Conservation (phyloP, 495 filamentous ascomycete genomes). For the Xylaria telfairii region DNA sequence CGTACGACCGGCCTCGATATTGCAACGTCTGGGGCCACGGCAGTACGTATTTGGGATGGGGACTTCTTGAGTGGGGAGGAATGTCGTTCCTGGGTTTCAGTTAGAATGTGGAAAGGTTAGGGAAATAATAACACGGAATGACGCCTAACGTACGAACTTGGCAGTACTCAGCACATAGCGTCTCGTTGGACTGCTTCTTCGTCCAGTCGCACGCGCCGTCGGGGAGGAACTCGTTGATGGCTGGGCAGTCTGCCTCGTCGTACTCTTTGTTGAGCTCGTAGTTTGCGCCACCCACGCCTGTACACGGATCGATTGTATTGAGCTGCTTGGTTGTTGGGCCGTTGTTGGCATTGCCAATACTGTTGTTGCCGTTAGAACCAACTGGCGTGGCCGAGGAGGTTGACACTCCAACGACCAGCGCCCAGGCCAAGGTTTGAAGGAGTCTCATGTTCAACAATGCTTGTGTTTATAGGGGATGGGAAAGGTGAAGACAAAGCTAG, state of each 20-base stretch:
- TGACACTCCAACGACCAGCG: neutral
- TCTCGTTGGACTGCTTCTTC: neutral
- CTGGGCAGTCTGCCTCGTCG: conserved; percentile 1
- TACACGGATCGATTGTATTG: neutral
- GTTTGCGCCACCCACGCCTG: neutral
- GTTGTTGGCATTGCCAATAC: neutral
- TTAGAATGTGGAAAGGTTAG: neutral
- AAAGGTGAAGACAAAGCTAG: neutral
- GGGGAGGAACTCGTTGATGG: neutral
- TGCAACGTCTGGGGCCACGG: conserved; percentile 9
- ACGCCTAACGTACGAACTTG: conserved; percentile 10
- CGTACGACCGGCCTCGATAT: neutral
- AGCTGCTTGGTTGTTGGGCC: neutral
- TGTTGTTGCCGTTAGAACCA: too few relatives aligned
- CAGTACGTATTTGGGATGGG: conserved; percentile 21
- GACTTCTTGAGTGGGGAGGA: conserved; percentile 7
- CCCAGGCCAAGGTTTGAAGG: neutral
- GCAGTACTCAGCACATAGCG: conserved; percentile 3
- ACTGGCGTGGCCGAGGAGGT: neutral
- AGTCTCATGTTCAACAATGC: neutral
- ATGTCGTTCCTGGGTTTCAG: neutral
- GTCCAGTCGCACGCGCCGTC: conserved; percentile 17
- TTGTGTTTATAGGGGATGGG: neutral
- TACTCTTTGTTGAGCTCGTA: conserved; percentile 2
- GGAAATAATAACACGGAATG: neutral